phyloP scores from a whole-genome alignment of 306 rosid species.

The Medicago lupulina region DNA sequence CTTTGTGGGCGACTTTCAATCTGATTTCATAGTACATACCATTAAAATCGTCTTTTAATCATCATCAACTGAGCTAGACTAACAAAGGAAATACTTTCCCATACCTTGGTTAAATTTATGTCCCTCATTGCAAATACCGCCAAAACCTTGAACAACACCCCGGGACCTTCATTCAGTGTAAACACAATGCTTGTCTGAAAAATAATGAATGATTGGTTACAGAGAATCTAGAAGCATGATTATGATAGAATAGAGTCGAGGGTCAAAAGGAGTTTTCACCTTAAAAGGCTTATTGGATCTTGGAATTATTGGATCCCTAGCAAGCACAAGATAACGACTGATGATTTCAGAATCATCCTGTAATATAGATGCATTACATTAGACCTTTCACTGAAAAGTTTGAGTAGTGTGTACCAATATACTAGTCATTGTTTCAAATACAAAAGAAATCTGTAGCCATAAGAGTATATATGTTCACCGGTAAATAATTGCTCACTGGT shows the following conservation, averaged over 20 bases:
- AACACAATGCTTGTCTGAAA: constrained; percentile 64
- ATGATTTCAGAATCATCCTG: constrained; percentile 63
- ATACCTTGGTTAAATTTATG: constrained; percentile 58
- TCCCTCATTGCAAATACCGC: constrained; percentile 65
- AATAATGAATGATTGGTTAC: constrained; percentile 18
- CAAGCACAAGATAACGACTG: constrained; percentile 66
- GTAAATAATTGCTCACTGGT: too few species aligned
- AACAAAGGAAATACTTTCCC: constrained; percentile 20
- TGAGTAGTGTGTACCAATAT: background rate
- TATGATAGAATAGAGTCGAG: background rate
- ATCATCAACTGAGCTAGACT: constrained; percentile 21
- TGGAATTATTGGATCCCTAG: constrained; percentile 73
- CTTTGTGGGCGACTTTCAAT: constrained; percentile 70
- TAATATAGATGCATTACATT: constrained; percentile 15
- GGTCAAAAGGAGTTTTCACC: constrained; percentile 42
- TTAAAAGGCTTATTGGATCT: constrained; percentile 53
- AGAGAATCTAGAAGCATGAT: constrained; percentile 24
- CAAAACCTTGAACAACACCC: constrained; percentile 63
- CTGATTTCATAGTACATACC: constrained; percentile 44
- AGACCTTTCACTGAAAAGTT: background rate
- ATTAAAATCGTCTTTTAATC: constrained; percentile 20
- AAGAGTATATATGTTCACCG: too few species aligned
- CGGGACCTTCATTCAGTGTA: constrained; percentile 61
- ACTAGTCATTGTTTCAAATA: too few species aligned
- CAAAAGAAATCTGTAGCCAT: too few species aligned